Base-by-base conservation (phyloP, 1,139 yeast genomes). In the Geotrichum carabidarum region DNA sequence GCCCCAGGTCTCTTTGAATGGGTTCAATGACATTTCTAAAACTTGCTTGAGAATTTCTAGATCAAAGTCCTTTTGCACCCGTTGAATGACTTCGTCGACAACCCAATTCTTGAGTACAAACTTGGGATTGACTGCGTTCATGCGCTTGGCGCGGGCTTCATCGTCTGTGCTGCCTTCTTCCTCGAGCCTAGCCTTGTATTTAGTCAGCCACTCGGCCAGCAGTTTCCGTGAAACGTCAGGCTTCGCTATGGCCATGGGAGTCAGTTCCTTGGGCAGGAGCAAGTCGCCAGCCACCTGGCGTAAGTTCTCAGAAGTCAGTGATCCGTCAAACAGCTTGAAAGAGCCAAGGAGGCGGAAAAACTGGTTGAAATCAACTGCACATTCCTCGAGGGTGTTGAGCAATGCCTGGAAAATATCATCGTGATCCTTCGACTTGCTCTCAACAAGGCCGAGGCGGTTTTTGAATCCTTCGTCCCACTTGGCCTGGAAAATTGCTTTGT, bases 61-160 rank as follows among this genome's bases (percentile, higher is more conserved):
- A 35, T 65, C 63, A 15, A 58, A 62, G 2, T 58, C 58, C 12
- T 58, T 51, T 45, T 62, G 62, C 6, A 69, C 74, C 14, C 62
- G 55, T 2, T 61, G 62, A 53, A 88, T 84, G 0, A 89, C 96
- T 59, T 90, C 93, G 56, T 89, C 91, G 54, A 93, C 73, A 51
- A 91, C 82, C 93, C 96, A 89, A 61, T 84, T 86, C 58, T 93
- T 78, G 14, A 96, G 95, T 14, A 87, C 77, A 65, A 93, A 91
- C 41, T 80, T 66, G 2, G 99, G 99, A 65, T 93, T 93, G 53
- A 72, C 75, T 1, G 61, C 54, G 12, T 71, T 64, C 57, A 89
- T 79, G 8, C 75, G 63, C 2, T 60, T 61, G 4, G 62, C 62
- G 42, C 86, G 74, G 4, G 58, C 63, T 0, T 62, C 65, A 15